Conservation (phyloP, 2,329 filamentous ascomycete species). For the Stagonosporopsis tanaceti region DNA sequence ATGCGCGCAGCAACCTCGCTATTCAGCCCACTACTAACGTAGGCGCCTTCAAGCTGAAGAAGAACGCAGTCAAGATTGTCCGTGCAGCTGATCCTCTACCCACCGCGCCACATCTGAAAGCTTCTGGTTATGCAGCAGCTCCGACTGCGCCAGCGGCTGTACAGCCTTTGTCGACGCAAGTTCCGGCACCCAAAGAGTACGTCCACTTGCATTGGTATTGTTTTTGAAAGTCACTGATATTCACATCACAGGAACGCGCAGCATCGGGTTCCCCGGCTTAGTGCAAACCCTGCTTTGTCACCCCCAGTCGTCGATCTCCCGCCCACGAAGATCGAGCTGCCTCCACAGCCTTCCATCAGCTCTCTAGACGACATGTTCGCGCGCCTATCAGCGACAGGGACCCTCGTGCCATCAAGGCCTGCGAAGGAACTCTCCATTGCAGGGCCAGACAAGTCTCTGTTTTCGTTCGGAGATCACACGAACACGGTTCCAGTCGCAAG, state of each 20-base stretch:
- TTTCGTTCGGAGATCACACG: slow-evolving; percentile 12
- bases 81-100: slow-evolving; percentile 22
- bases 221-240: slow-evolving; percentile 10
- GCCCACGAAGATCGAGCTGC: slow-evolving; percentile 11
- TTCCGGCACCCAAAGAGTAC: slow-evolving; percentile 23
- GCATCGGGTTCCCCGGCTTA: neutral
- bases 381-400: slow-evolving; percentile 20
- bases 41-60: slow-evolving; percentile 38
- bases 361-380: slow-evolving; percentile 32
- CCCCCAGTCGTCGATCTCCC: neutral
- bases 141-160: neutral
- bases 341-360: slow-evolving; percentile 3
- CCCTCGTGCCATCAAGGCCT: neutral
- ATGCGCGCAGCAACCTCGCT: slow-evolving; percentile 27
- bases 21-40: slow-evolving; percentile 30
- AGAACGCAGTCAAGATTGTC: slow-evolving; percentile 38
- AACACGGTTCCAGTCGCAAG: neutral
- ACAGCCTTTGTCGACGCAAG: neutral
- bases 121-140: neutral
- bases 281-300: neutral
- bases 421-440: neutral
- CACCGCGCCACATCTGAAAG: neutral
- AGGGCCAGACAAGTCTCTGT: slow-evolving; percentile 10
- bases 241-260: slow-evolving; percentile 1
- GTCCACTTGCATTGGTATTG: neutral